Conservation (phyloP, 1,139 yeast genomes). For the Diutina neorugosa region DNA sequence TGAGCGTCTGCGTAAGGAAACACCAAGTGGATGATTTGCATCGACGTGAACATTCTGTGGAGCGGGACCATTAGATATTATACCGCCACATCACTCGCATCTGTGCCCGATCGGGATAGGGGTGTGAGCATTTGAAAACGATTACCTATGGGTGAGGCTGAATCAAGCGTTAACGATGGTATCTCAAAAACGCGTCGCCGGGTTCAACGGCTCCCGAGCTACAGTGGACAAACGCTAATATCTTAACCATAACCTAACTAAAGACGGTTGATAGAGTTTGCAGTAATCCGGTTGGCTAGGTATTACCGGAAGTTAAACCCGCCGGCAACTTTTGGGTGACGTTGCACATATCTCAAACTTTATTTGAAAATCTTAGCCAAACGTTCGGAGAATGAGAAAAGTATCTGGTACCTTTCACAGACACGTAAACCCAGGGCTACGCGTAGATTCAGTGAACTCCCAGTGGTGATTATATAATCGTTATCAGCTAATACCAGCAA, state of each 20-base stretch:
- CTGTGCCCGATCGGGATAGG: neutral
- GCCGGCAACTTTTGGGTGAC: neutral
- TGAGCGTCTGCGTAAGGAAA: neutral
- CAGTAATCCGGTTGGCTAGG: neutral
- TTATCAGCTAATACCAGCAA: no score
- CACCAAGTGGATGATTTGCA: neutral
- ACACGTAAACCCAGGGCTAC: neutral
- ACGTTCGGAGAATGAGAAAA: neutral
- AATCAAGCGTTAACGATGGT: neutral
- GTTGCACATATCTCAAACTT: neutral
- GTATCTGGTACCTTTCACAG: neutral
- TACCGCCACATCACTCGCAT: neutral
- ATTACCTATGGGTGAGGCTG: neutral
- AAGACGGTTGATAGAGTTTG: neutral
- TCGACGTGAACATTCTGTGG: neutral
- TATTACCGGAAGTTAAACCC: neutral
- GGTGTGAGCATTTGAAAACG: neutral
- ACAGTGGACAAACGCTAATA: neutral
- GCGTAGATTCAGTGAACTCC: neutral
- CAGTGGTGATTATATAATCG: no score
- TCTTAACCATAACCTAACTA: neutral
- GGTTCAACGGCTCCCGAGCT: neutral
- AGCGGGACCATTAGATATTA: neutral
- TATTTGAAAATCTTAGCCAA: neutral
- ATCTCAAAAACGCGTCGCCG: neutral